Conservation (phyloP, 495 filamentous ascomycete genomes). For the Neurospora sp. region DNA sequence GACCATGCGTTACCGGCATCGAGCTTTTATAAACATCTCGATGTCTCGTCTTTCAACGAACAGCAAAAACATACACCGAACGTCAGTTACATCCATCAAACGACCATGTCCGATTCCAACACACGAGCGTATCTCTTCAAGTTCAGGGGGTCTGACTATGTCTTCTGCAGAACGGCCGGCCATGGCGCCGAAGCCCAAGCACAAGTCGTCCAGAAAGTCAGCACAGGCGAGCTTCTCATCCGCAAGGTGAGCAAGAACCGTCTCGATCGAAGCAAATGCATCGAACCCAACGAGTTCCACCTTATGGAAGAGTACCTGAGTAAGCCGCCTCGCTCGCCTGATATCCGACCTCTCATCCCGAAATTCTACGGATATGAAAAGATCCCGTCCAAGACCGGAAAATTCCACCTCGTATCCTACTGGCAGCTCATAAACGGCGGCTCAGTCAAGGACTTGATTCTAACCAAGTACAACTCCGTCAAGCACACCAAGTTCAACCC, state of each 20-base stretch:
- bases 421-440: conserved; percentile 3
- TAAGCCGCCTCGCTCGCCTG: neutral
- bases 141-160: neutral
- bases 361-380: conserved; percentile 2
- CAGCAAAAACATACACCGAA: neutral
- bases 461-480: neutral
- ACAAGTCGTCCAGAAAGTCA: neutral
- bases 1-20: neutral
- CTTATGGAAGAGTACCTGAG: neutral
- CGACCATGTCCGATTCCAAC: neutral
- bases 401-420: neutral
- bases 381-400: neutral
- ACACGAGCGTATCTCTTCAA: neutral
- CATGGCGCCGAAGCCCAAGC: neutral
- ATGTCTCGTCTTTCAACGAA: neutral
- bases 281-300: neutral
- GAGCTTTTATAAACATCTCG: neutral
- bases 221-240: neutral
- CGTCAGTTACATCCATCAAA: neutral
- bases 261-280: neutral
- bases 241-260: conserved; percentile 1
- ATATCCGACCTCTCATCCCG: neutral
- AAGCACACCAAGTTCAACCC: neutral
- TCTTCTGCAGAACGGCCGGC: neutral
- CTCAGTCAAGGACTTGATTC: neutral